These are phyloP conservation scores for Ogataea methanolica DNA, from an alignment of 805 yeast genomes.

Conservation along the genomic window DNA sequence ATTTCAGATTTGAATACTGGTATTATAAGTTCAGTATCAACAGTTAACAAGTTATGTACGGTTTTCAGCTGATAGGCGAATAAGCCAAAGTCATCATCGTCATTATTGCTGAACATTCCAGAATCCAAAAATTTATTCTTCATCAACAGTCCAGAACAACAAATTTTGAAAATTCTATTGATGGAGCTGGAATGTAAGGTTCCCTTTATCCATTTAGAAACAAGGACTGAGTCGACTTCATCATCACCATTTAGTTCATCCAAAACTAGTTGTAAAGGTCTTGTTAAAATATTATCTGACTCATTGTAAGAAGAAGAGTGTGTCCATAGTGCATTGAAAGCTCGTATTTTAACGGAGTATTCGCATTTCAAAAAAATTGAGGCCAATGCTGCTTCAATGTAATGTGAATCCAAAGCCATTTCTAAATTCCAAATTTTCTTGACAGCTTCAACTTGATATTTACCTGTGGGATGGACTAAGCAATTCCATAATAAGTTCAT, in stretches of 20 bases:
- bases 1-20: conserved; percentile 54
- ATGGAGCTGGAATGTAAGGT: conserved; percentile 48
- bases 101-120: conserved; percentile 21
- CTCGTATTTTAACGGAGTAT: conserved; percentile 40
- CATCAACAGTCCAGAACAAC: conserved; percentile 52
- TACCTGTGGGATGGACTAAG: conserved; percentile 44
- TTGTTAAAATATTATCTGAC: conserved; percentile 42
- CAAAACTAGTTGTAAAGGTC: conserved; percentile 63
- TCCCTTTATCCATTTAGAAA: conserved; percentile 45
- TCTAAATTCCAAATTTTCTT: conserved; percentile 60
- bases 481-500: conserved; percentile 52
- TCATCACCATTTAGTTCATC: conserved; percentile 53
- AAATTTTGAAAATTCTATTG: conserved; percentile 54
- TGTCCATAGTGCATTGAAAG: conserved; percentile 68
- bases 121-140: conserved; percentile 26
- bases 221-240: conserved; percentile 37
- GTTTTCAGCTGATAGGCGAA: conserved; percentile 59
- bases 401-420: conserved; percentile 43
- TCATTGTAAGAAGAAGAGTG: conserved; percentile 55
- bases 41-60: conserved; percentile 46
- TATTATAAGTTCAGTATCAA: conserved; percentile 38
- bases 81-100: conserved; percentile 56
- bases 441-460: conserved; percentile 67
- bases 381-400: conserved; percentile 71
- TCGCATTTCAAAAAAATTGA: conserved; percentile 43